These are phyloP conservation scores for Rehmannia glutinosa DNA, from an alignment of 257 asterid genomes.

Conservation along the genomic window DNA sequence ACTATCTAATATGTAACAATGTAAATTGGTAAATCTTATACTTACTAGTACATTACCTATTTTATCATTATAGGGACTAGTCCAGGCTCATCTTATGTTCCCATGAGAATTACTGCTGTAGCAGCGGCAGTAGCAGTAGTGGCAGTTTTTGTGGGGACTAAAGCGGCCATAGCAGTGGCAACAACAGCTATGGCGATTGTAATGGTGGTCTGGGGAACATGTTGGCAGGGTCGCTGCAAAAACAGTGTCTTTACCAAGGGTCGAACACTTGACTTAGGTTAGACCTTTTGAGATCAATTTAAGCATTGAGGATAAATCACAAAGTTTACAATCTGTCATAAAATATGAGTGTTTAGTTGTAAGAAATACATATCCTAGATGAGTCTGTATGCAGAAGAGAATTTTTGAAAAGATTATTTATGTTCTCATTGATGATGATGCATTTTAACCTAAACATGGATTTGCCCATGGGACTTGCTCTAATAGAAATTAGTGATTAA, in stretches of 20 bases:
- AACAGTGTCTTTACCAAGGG: slow-evolving; percentile 64
- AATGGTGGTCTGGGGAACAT: slow-evolving; percentile 69
- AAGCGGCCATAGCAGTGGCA: slow-evolving; percentile 70
- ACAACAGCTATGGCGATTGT: slow-evolving; percentile 65
- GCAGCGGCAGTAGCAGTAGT: slow-evolving; percentile 80
- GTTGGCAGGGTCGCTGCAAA: slow-evolving; percentile 57
- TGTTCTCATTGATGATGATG: background rate
- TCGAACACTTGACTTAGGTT: slow-evolving; percentile 80
- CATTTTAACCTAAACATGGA: background rate
- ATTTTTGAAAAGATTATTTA: slow-evolving; percentile 4
- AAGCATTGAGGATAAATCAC: slow-evolving; percentile 32
- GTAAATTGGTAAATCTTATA: slow-evolving; percentile 24
- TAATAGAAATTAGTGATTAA: background rate
- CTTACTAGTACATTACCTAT: slow-evolving; percentile 54
- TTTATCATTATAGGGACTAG: slow-evolving; percentile 78
- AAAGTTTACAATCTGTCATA: slow-evolving; percentile 22
- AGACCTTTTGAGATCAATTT: slow-evolving; percentile 52
- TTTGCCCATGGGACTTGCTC: slow-evolving; percentile 9
- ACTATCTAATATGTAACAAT: slow-evolving; percentile 23
- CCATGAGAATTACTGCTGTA: slow-evolving; percentile 68
- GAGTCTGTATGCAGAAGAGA: slow-evolving; percentile 6
- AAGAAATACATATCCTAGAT: slow-evolving; percentile 4
- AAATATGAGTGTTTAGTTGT: slow-evolving; percentile 12
- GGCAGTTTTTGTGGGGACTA: slow-evolving; percentile 60
- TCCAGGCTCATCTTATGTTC: slow-evolving; percentile 72